Conservation (phyloP, 306 rosid species). For the Dalbergia oliveri region DNA sequence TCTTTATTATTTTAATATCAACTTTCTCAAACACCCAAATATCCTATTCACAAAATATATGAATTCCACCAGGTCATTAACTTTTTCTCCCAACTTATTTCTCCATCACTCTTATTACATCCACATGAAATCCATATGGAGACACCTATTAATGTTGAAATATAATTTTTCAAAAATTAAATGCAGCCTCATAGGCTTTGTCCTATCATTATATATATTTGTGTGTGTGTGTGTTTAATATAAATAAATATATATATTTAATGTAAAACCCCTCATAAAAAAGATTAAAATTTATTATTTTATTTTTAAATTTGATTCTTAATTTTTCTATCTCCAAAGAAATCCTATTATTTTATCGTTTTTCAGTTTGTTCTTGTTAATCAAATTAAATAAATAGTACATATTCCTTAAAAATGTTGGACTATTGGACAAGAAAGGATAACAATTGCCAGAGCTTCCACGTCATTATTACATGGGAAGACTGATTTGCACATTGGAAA, state of each 20-base stretch:
- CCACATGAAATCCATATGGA: too few species aligned
- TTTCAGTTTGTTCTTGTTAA: constrained; percentile 12
- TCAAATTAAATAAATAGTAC: neutral
- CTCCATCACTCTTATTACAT: too few species aligned
- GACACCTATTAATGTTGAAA: too few species aligned
- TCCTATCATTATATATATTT: neutral
- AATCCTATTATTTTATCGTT: neutral
- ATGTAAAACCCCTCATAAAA: too few species aligned
- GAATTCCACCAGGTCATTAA: too few species aligned
- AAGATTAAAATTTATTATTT: neutral
- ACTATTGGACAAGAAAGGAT: constrained; percentile 8
- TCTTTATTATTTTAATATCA: too few species aligned
- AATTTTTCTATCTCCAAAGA: neutral
- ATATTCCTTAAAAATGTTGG: neutral
- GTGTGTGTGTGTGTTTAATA: too few species aligned
- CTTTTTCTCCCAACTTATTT: too few species aligned
- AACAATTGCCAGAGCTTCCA: constrained; percentile 1
- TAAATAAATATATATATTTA: too few species aligned
- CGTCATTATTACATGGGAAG: constrained; percentile 23
- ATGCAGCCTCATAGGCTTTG: neutral
- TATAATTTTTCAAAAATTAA: too few species aligned
- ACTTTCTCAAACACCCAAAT: too few species aligned
- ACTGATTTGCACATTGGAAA: constrained; percentile 28
- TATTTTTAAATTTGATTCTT: neutral
- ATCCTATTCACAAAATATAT: too few species aligned